Evolutionary conservation across 2,329 filamentous ascomycete species (phyloP).

Genomic region (Xylaria sp.): DNA sequence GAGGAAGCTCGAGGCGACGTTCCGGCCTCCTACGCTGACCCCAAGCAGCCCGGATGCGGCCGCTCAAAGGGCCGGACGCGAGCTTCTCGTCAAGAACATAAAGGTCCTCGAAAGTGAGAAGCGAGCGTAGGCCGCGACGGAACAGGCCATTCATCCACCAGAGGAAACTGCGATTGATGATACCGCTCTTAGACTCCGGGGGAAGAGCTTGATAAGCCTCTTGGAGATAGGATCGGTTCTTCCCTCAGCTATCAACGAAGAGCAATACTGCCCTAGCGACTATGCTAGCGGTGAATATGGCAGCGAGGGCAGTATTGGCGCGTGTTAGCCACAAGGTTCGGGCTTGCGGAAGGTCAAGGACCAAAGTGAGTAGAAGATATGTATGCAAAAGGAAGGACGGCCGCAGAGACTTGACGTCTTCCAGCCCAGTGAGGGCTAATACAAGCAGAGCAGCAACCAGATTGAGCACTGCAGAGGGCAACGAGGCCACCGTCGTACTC

Average conservation of each 20-base stretch:
- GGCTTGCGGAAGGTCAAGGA: neutral
- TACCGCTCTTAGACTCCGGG: neutral
- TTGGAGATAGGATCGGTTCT: neutral
- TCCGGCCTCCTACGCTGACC: neutral
- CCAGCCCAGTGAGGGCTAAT: neutral
- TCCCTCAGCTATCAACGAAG: neutral
- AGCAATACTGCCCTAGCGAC: neutral
- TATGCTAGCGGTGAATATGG: neutral
- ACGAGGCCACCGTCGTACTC: neutral
- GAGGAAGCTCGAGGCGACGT: neutral
- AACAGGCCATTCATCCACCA: conserved; percentile 1
- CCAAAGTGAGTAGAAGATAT: neutral
- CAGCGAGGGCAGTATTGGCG: neutral
- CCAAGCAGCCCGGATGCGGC: neutral
- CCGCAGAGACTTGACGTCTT: neutral
- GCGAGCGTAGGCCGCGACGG: neutral
- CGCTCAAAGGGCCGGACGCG: neutral
- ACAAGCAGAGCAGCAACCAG: neutral
- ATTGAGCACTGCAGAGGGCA: neutral
- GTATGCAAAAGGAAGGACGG: neutral
- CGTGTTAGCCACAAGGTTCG: conserved; percentile 8
- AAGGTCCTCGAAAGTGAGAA: neutral
- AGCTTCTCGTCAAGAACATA: neutral
- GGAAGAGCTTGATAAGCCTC: neutral
- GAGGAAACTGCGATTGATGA: neutral